Base-by-base conservation (phyloP, 2,329 filamentous ascomycete genomes). In the Fusarium sp. region DNA sequence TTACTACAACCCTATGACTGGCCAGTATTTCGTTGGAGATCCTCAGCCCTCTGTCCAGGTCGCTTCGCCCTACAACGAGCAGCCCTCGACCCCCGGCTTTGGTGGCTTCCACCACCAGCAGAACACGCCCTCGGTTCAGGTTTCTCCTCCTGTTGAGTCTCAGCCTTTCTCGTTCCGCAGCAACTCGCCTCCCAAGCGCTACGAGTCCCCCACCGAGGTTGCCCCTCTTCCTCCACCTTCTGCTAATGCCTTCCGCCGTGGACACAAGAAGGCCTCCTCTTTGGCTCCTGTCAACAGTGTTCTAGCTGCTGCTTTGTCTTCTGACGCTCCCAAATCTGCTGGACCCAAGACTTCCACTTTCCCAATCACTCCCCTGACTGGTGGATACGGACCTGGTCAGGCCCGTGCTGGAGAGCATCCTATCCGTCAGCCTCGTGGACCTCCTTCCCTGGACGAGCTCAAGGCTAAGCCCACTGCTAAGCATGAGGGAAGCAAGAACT, bases 401-500 rank as follows among this genome's bases (percentile, higher is more conserved):
- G 94, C 88, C 67, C 94, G 96, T 81, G 95, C 95, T 79, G 96
- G 96, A 76, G 96, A 98, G 84, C 96, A 99, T 81, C 96, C 96
- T 14, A 85, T 94, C 59, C 95, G 96, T 67, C 96, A 99, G 84
- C 96, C 96, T 59, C 94, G 95, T 73, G 95, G 95, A 10, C 96
- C 96, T 30, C 96, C 96, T 20, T 91, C 94, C 20, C 88, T 98
- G 57, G 96, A 99, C 76, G 96, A 99, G 84, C 90, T 99, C 69
- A 90, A 92, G 79, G 89, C 92, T 26, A 96, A 95, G 84, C 96
- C 96, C 4, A 98, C 96, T 14, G 92, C 94, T 75, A 98, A 95
- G 85, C 90, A 96, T 73, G 96, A 98, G 82, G 96, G 96, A 30
- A 98, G 96, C 90, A 92, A 98, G 90, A 99, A 99, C 86, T 99